Evolutionary conservation across 305 asterid species (phyloP).

Genomic region (Lippia alba): DNA sequence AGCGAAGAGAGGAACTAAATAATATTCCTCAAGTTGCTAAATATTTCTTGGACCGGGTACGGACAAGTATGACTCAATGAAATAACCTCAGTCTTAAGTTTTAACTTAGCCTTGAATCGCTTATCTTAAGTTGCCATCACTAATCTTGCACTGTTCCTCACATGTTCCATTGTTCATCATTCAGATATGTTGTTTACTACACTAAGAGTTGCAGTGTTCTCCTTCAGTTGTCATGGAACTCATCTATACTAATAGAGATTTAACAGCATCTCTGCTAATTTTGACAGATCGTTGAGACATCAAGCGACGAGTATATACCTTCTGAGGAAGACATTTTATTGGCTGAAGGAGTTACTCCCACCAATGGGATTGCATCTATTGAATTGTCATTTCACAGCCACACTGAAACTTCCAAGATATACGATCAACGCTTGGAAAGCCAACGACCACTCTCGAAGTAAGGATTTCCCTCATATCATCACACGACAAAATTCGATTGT

Average conservation of each 20-base stretch:
- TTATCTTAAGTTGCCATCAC: too few relatives aligned
- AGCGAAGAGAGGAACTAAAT: constrained; percentile 62
- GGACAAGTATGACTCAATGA: constrained; percentile 13
- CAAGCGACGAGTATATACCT: constrained; percentile 72
- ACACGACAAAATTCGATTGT: background rate
- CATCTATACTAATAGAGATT: background rate
- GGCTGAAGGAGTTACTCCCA: constrained; percentile 72
- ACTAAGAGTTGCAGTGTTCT: too few relatives aligned
- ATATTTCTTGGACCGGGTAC: constrained; percentile 72
- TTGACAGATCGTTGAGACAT: constrained; percentile 68
- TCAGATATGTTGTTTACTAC: too few relatives aligned
- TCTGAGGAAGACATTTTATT: constrained; percentile 66
- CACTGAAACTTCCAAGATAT: constrained; percentile 52
- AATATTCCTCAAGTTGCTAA: constrained; percentile 68
- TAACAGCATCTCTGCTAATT: constrained; percentile 20
- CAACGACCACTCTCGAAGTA: constrained; percentile 57
- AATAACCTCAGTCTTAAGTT: background rate
- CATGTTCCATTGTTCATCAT: too few relatives aligned
- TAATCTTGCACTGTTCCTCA: too few relatives aligned
- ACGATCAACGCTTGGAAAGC: constrained; percentile 40
- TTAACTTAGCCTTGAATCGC: too few relatives aligned
- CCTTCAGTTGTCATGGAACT: too few relatives aligned
- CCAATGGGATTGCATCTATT: constrained; percentile 60
- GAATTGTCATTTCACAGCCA: constrained; percentile 67
- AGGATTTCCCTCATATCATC: constrained; percentile 7